A percentile compares a stretch with the other conserved stretches of the same genome.
phyloP scores from a whole-genome alignment of 257 asterid genomes.

The Solanum pinnatisectum region DNA sequence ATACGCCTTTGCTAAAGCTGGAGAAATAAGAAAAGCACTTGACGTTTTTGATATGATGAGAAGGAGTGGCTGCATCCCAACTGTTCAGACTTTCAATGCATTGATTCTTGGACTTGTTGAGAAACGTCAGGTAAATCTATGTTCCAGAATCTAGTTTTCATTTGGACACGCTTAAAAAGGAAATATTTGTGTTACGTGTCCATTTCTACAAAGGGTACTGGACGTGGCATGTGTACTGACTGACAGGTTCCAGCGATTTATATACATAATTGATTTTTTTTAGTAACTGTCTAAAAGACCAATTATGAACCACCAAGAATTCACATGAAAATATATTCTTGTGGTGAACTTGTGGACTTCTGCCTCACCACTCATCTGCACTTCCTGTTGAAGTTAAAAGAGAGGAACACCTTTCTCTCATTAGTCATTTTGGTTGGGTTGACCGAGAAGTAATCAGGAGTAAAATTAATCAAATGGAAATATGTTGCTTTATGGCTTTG shows the following conservation, averaged over 20 bases:
- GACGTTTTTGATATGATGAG: constrained; percentile 76
- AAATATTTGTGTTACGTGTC: neutral
- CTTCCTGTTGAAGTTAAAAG: neutral
- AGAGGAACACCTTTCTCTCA: neutral
- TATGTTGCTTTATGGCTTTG: neutral
- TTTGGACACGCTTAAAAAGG: neutral
- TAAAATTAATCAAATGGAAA: neutral
- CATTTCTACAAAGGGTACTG: neutral
- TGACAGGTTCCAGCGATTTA: neutral
- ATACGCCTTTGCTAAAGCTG: constrained; percentile 71
- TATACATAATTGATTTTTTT: neutral
- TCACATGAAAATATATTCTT: neutral
- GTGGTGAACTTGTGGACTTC: neutral
- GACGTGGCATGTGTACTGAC: neutral
- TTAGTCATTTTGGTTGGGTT: neutral
- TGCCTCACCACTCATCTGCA: neutral
- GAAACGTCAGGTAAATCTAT: constrained; percentile 59
- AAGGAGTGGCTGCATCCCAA: constrained; percentile 84
- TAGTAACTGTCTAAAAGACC: neutral
- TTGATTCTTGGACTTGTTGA: constrained; percentile 87
- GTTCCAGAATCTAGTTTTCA: neutral
- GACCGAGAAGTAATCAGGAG: neutral
- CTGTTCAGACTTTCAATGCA: constrained; percentile 80
- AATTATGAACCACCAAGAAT: neutral
- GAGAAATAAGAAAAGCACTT: constrained; percentile 63